Base-by-base conservation (phyloP, 805 yeast species). In the Scheffersomyces spartinae region DNA sequence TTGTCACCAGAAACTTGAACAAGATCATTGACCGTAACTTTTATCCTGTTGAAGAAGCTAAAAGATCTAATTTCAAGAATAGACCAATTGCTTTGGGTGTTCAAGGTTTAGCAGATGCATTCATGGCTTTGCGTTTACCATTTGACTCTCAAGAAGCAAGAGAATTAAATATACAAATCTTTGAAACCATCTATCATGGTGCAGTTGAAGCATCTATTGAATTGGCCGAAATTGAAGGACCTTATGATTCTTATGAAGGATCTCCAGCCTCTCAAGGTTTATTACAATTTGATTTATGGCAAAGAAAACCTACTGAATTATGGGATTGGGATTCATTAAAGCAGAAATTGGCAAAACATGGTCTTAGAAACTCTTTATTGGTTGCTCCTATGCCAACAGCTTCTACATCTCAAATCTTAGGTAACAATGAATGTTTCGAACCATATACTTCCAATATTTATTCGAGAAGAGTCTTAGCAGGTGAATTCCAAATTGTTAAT, bases 301-400 rank as follows among this genome's bases (percentile, higher is more conserved):
- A 61, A 38, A 59, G 66, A 43, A 70, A 68, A 48, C 77, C 77
- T 25, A 55, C 74, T 23, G 70, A 64, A 35, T 52, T 69, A 44
- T 70, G 63, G 59, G 71, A 68, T 38, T 70, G 77, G 77, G 74
- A 67, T 38, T 27, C 51, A n/a, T 52, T 70, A 39, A 70, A 68
- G 48, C 60, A 52, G 33, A 51, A 57, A 30, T 50, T 70, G 40
- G 58, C 60, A 26, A 53, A 56, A 34, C 55, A 61, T 41, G 77
- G 77, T 23, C 39, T 70, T 23, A 61, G 77, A 51, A 70, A 70
- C 52, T 70, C 77, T 18, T 55, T 70, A 36, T 60, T 70, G 36
- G 74, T 70, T 34, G 77, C 77, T 1, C 75, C 75, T 33, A 70
- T 70, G 77, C 77, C 77, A 22, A 70, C 77, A 31, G 76, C 76